These are phyloP conservation scores for Artemisia argyi DNA, from an alignment of 129 eudicot species.

Conservation along the genomic window DNA sequence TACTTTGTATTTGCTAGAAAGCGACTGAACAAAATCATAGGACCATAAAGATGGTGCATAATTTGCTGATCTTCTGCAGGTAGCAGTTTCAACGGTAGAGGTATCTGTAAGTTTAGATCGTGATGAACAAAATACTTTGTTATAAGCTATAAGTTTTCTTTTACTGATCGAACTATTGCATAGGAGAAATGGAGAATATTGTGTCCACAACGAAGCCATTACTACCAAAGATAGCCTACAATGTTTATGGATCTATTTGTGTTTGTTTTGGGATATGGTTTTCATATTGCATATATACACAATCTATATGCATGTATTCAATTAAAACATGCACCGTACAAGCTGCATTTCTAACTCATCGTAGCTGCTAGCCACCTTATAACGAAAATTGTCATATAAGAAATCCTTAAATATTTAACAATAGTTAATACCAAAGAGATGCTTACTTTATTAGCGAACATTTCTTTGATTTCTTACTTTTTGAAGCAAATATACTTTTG, in stretches of 20 bases:
- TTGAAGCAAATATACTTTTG: too few relatives aligned
- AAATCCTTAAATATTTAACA: too few relatives aligned
- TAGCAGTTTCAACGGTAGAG: background rate
- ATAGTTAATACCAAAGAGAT: too few relatives aligned
- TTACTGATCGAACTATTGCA: background rate
- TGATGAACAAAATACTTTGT: background rate
- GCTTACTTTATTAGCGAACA: too few relatives aligned
- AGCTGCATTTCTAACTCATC: too few relatives aligned
- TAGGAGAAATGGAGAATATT: background rate
- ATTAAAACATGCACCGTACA: too few relatives aligned
- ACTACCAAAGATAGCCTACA: background rate
- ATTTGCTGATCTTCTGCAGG: constrained; percentile 22
- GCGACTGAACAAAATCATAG: constrained; percentile 5
- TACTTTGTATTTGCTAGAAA: constrained; percentile 13
- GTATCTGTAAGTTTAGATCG: background rate
- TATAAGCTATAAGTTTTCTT: background rate
- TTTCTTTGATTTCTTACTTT: too few relatives aligned
- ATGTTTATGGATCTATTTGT: too few relatives aligned
- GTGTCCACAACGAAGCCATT: constrained; percentile 14
- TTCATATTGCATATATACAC: constrained; percentile 34
- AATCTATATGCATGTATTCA: too few relatives aligned
- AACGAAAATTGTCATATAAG: too few relatives aligned
- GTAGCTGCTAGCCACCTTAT: too few relatives aligned
- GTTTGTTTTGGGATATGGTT: too few relatives aligned
- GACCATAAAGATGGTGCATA: constrained; percentile 2